Base-by-base conservation (phyloP, 1,139 yeast genomes). In the Protomyces inouyei region DNA sequence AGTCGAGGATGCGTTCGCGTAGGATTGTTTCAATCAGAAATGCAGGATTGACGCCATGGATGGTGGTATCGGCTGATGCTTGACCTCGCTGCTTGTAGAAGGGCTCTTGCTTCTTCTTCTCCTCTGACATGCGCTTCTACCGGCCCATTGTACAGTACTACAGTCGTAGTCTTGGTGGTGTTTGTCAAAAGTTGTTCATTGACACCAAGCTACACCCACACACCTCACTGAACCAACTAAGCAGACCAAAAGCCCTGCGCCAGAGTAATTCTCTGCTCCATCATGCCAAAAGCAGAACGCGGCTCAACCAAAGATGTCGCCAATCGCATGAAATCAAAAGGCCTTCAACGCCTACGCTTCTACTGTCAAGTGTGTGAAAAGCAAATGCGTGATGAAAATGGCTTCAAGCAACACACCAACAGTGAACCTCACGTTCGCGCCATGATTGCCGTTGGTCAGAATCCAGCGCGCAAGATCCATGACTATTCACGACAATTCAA, bases 371-470 rank as follows among this genome's bases (percentile, higher is more conserved):
- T 89, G 1, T 93, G 99, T 72, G 83, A 82, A 72, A 90, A 92
- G 72, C 99, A 93, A 76, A 92, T 98, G 74, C 79, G 98, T 64
- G 99, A 95, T 73, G 93, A 88, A 68, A 93, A 93, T 75, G 99
- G 98, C 40, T 93, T 88, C 77, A 86, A 87, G 72, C 88, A 93
- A 73, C 99, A 93, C 74, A 79, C 86, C 21, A 80, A 81, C 68
- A 86, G 96, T 16, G 91, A 89, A 53, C 81, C 88, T 1, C 99
- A 93, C 73, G 76, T 82, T 59, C 82, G 83, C 36, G 83, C 83
- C 65, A 82, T 86, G 67, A 71, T 75, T 55, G 68, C 73, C 3
- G 74, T 72, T 68, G 78, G 78, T 6, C 78, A 81, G 18, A 75
- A 76, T 18, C 80, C 84, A 0, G 75, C 80, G 0, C 72, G 75